These are phyloP conservation scores for Alternaria gansuensis DNA, from an alignment of 2,329 filamentous ascomycete genomes.

Conservation along the genomic window DNA sequence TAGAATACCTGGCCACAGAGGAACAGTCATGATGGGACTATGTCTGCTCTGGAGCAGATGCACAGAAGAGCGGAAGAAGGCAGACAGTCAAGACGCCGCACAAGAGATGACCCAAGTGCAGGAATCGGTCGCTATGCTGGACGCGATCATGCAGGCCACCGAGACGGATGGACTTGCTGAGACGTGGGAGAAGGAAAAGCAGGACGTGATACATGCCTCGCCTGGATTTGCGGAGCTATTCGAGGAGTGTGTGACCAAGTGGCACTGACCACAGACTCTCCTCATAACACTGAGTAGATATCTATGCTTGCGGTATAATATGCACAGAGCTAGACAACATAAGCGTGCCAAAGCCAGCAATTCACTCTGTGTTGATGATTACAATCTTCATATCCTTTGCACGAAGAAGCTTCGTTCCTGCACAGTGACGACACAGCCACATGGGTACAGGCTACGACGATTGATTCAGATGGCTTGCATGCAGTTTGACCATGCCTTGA, in stretches of 20 bases:
- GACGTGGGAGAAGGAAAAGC: constrained; percentile 32
- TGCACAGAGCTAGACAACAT: background rate
- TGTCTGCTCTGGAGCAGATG: constrained; percentile 49
- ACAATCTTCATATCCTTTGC: constrained; percentile 7
- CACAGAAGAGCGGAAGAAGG: constrained; percentile 33
- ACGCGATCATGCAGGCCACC: constrained; percentile 32
- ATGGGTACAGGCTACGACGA: background rate
- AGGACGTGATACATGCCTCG: constrained; percentile 15
- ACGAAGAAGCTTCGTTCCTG: constrained; percentile 4
- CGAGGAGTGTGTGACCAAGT: constrained; percentile 10
- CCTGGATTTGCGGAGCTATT: constrained; percentile 25
- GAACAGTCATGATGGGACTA: constrained; percentile 70
- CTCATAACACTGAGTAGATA: background rate
- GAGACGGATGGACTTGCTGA: constrained; percentile 20
- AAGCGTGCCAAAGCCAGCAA: background rate
- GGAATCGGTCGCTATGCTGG: constrained; percentile 42
- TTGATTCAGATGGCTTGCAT: background rate
- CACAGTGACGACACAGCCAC: constrained; percentile 19
- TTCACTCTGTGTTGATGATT: constrained; percentile 1
- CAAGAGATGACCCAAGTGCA: constrained; percentile 30
- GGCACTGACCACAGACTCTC: background rate
- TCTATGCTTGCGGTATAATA: background rate
- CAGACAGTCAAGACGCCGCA: constrained; percentile 25
- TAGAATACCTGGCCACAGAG: constrained; percentile 68
- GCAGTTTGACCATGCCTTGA: background rate